Conservation (phyloP, 1,284 basidiomycete species). For the Thecaphora thlaspeos region DNA sequence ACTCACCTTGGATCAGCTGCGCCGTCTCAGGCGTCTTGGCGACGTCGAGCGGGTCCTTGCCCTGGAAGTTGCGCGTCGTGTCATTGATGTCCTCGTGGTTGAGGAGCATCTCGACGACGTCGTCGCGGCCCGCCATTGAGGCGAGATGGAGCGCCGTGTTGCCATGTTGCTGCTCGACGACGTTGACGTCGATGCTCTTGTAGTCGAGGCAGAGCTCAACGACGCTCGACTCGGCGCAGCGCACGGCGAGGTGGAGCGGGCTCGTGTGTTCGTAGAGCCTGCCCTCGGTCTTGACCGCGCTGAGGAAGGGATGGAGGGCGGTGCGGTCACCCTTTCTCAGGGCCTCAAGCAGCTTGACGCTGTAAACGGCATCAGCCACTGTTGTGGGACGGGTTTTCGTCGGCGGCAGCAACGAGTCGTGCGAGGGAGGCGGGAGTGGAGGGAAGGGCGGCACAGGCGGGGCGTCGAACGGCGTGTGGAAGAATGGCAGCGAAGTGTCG, state of each 20-base stretch:
- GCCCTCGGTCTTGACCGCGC: conserved; percentile 5
- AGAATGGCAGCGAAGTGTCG: not conserved
- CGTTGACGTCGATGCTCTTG: conserved; percentile 62
- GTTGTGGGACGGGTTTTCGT: not conserved
- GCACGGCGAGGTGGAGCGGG: conserved; percentile 79
- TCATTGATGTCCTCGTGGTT: conserved; percentile 74
- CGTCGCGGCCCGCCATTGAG: conserved; percentile 73
- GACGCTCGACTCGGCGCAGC: conserved; percentile 66
- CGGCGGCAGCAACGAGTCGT: too few species aligned
- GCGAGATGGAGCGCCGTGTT: conserved; percentile 86
- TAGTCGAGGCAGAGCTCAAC: conserved; percentile 71
- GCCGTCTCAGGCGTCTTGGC: conserved; percentile 67
- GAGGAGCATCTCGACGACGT: conserved; percentile 64
- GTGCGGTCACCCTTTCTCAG: conserved; percentile 59
- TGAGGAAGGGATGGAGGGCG: conserved; percentile 54
- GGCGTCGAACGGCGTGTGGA: not conserved
- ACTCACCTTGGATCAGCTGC: conserved; percentile 73
- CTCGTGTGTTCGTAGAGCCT: conserved; percentile 55
- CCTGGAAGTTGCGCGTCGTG: conserved; percentile 70
- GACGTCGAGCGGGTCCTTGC: conserved; percentile 73
- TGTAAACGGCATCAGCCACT: conserved; percentile 56
- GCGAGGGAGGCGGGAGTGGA: not conserved
- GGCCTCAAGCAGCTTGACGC: conserved; percentile 76
- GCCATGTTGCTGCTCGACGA: conserved; percentile 59
- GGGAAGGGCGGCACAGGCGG: too few species aligned